These are phyloP conservation scores for Pleurotus platypus DNA, from an alignment of 768 basidiomycete species.

Conservation along the genomic window DNA sequence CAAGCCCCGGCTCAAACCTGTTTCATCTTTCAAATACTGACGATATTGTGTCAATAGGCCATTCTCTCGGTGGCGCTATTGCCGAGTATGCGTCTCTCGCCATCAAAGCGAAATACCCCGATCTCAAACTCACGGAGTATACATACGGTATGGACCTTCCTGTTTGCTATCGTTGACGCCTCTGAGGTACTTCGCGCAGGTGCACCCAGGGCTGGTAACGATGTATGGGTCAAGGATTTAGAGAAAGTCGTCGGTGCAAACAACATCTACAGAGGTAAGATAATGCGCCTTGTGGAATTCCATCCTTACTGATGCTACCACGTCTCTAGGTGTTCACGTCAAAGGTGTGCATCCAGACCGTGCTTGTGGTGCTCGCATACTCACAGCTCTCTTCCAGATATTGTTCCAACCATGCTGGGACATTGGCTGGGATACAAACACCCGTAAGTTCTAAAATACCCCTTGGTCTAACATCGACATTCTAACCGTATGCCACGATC, in stretches of 20 bases:
- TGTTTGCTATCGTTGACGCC: neutral
- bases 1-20: neutral
- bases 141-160: neutral
- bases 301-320: neutral
- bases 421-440: slow-evolving; percentile 1
- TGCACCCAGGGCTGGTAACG: slow-evolving; percentile 1
- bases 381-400: neutral
- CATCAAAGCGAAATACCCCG: neutral
- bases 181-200: neutral
- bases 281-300: neutral
- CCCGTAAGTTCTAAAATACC: neutral
- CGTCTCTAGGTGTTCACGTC: neutral
- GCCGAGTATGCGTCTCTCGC: slow-evolving; percentile 1
- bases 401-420: slow-evolving; percentile 3
- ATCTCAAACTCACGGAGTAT: neutral
- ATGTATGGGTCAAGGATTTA: neutral
- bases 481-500: no score
- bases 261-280: slow-evolving; percentile 1
- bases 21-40: neutral
- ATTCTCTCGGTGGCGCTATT: slow-evolving; percentile 3
- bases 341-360: neutral
- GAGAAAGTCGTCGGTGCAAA: neutral
- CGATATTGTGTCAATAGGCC: neutral
- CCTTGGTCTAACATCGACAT: no score
- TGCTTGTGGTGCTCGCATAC: no score